These are phyloP conservation scores for Pharnaceum exiguum DNA, from an alignment of 148 eudicot species.

Conservation along the genomic window DNA sequence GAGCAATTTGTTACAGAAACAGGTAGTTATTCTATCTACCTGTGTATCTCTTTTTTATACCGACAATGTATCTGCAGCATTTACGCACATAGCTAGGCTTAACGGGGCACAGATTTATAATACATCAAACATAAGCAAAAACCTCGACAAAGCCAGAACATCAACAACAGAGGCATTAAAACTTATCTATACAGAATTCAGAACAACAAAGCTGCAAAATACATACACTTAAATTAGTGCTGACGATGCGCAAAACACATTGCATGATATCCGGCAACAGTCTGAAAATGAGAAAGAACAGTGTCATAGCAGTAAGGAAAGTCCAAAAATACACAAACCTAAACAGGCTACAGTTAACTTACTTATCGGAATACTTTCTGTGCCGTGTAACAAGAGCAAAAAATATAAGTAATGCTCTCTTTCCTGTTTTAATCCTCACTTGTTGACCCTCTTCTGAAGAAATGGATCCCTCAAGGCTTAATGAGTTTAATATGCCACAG, in stretches of 20 bases:
- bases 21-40: too few species aligned
- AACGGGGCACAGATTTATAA: too few species aligned
- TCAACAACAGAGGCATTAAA: background rate
- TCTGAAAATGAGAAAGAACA: slow-evolving; percentile 35
- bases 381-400: slow-evolving; percentile 68
- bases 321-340: background rate
- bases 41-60: too few species aligned
- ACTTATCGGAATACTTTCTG: slow-evolving; percentile 71
- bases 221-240: slow-evolving; percentile 49
- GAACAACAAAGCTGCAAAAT: background rate
- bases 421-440: slow-evolving; percentile 61
- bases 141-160: too few species aligned
- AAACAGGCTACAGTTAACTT: slow-evolving; percentile 27
- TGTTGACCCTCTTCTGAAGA: slow-evolving; percentile 34
- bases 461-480: slow-evolving; percentile 36
- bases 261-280: slow-evolving; percentile 61
- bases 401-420: slow-evolving; percentile 63
- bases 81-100: too few species aligned
- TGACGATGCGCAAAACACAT: slow-evolving; percentile 42
- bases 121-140: too few species aligned
- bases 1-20: too few species aligned
- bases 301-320: slow-evolving; percentile 4
- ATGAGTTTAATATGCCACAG: slow-evolving; percentile 38
- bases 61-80: too few species aligned
- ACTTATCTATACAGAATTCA: background rate